Evolutionary conservation across 2,329 filamentous ascomycete species (phyloP), one percentile per base, ranked within the genome.

Genomic region (Penicillium frequentans): DNA sequence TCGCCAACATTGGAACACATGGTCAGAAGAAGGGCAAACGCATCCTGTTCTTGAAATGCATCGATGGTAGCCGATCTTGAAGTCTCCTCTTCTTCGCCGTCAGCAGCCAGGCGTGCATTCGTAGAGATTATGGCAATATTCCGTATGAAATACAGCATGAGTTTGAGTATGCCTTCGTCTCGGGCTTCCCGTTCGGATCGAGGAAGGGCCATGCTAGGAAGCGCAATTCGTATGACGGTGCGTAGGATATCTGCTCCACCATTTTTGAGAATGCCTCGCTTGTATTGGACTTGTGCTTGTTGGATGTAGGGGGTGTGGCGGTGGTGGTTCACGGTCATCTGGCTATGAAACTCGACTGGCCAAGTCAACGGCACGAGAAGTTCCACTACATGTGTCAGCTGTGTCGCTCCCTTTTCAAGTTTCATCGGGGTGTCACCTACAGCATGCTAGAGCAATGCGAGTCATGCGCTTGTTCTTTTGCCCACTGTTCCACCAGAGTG

Each of bases 1-100:
- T 97, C 92, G 33, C 90, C 91, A 79, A 97, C 93, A 61, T 93
- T 96, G 2, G 93, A 97, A 13, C 91, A 90, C 48, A 99, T 80
- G 0, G 92, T 96, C 52, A 98, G 79, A 23, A 99, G 77, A 2
- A 96, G 82, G 53, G 91, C 86, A 66, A 98, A 90, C 23, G 96
- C 90, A 72, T 97, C 93, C 73, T 99, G 95, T 62, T 89, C 87
- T 37, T 93, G 86, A 67, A 97, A 96, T 1, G 90, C 89, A 66
- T 96, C 90, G 59, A 98, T 93, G 0, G 91, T 90, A 9, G 90
- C 86, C 3, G 92, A 96, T 58, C 93, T 86, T 6, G 92, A 96
- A 31, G 96, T 87, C 67, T 96, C 91, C 11, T 90, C 86, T 70
- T 96, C 92, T 60, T 97, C 91, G n/a, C 89, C 90, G 60, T 96